Conservation (phyloP, 176 grass and related monocot genomes). For the Lolium perenne region DNA sequence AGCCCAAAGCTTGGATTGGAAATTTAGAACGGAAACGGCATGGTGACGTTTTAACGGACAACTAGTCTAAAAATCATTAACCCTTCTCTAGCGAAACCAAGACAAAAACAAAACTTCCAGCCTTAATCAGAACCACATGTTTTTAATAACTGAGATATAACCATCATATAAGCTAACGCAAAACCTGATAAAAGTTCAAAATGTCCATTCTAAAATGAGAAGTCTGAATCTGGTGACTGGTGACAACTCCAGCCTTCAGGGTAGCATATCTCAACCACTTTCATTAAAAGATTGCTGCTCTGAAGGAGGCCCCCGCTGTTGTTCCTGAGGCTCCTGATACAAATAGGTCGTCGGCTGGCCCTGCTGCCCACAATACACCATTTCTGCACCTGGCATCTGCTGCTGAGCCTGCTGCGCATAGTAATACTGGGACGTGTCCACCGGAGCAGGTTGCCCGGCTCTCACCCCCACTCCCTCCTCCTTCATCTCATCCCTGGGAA, state of each 20-base stretch:
- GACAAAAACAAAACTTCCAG: background rate
- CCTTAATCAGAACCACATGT: conserved; percentile 25
- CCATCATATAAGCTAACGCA: conserved; percentile 29
- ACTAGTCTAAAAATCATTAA: too few species aligned
- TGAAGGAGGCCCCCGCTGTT: background rate
- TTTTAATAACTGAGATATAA: background rate
- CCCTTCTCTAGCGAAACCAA: too few species aligned
- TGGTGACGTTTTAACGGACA: too few species aligned
- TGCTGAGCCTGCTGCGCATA: background rate
- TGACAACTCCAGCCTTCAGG: too few species aligned
- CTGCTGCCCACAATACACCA: conserved; percentile 12
- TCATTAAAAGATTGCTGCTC: too few species aligned
- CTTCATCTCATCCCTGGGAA: conserved; percentile 8
- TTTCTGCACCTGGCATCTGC: background rate
- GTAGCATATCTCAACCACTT: too few species aligned
- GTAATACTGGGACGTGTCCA: background rate
- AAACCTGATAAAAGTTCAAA: background rate
- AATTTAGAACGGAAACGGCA: too few species aligned
- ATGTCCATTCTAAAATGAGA: conserved; percentile 28
- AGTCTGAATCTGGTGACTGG: background rate
- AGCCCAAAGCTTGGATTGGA: too few species aligned
- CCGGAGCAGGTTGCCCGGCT: background rate
- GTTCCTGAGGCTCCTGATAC: conserved; percentile 11
- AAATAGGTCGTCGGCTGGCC: background rate
- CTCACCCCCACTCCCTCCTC: background rate